Base-by-base conservation (phyloP, 345 rosid genomes). In the Trapa incisa region DNA sequence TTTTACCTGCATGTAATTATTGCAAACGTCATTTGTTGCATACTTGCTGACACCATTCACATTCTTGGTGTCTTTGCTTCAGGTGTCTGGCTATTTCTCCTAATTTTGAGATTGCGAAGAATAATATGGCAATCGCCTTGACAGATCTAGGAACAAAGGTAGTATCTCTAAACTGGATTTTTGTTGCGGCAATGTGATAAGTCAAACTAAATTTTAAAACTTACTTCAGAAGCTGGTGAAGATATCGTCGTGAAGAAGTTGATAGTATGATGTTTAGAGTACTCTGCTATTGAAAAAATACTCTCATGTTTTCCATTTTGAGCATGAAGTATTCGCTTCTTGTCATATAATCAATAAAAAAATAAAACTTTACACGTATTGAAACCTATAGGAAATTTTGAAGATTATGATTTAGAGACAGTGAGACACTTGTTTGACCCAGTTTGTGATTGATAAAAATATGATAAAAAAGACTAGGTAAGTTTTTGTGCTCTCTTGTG, bases 71-170 rank as follows among this genome's bases (percentile, higher is more conserved):
- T 65, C 7, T 76, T 54, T 77, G 71, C 68, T 36, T 77, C 82
- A 95, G 99, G 85, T 95, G 99, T 83, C 83, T 95, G 64, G 85
- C 95, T n/a, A 97, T 89, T 64, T 95, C 99, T 47, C 99, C 99
- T 39, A 95, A 95, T 79, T 95, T 95, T 75, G 99, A 89, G 86
- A 95, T 95, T 79, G 99, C 99, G 9, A 95, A 95, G 86, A 95
- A 91, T 77, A 95, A 95, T 76, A 95, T 91, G 99, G 99, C 99
- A 60, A 95, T 95, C 78, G 99, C 97, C 72, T 80, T 95, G 87
- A 95, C 99, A 48, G 99, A 95, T 84, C 76, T 95, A 72, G 99
- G 99, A 77, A 95, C 99, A 73, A 95, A 95, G 97, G 99, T 91
- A 73, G 68, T 29, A 69, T 71, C 56, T 69, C 32, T 54, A 65